A percentile compares a stretch with the other conserved stretches of the same genome.
These are phyloP conservation scores for Asterochloris erici DNA, from an alignment of 139 green algal genomes.

Conservation along the genomic window DNA sequence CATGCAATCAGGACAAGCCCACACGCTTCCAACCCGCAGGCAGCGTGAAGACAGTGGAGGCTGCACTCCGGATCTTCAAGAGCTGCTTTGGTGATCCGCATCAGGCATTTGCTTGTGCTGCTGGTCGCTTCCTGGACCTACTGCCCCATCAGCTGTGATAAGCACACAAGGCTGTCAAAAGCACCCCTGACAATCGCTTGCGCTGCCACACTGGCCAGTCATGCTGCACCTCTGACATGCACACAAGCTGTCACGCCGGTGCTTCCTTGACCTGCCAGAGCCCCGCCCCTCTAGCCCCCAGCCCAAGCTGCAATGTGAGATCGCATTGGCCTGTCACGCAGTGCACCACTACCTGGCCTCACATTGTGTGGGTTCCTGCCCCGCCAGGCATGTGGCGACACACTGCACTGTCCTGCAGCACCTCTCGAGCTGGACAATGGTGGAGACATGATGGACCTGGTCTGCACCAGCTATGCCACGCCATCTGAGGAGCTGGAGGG, in stretches of 20 bases:
- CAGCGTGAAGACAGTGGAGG: slow-evolving; percentile 25
- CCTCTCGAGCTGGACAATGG: slow-evolving; percentile 59
- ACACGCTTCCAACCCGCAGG: slow-evolving; percentile 24
- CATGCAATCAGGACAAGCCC: neutral
- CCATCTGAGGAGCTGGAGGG: neutral
- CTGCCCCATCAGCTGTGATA: neutral
- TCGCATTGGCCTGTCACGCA: neutral
- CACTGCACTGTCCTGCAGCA: slow-evolving; percentile 23
- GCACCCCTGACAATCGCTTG: neutral
- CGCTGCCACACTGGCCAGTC: neutral
- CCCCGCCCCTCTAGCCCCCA: neutral
- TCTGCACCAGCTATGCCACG: slow-evolving; percentile 53
- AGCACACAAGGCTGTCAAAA: neutral
- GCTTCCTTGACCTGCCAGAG: neutral
- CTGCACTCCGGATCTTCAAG: slow-evolving; percentile 43
- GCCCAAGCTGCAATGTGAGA: neutral
- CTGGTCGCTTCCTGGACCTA: neutral
- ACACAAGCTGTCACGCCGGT: neutral
- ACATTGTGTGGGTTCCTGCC: neutral
- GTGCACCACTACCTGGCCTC: neutral
- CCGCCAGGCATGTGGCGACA: neutral
- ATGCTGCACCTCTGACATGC: neutral
- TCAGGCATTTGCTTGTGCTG: neutral
- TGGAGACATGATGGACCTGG: slow-evolving; percentile 62
- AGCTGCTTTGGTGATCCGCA: slow-evolving; percentile 41